Evolutionary conservation across 2,329 filamentous ascomycete species (phyloP).

Genomic region (Zymoseptoria crescenta): DNA sequence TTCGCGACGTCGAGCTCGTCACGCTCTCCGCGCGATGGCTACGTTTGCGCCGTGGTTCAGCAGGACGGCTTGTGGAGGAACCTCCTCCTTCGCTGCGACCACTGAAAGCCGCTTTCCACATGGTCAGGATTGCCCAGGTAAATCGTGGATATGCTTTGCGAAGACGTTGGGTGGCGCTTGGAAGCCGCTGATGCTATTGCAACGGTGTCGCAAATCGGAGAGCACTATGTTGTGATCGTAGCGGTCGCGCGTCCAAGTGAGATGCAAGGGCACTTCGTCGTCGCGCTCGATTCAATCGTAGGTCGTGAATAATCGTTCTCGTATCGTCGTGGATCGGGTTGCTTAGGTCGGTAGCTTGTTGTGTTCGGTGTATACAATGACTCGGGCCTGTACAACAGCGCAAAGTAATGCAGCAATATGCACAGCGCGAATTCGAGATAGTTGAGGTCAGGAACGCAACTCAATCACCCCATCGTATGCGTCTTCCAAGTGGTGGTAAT

Average conservation of each 20-base stretch:
- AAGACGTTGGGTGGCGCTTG: neutral
- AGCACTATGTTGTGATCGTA: neutral
- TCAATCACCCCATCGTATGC: neutral
- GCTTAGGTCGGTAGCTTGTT: neutral
- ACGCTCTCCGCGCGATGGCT: slow-evolving; percentile 19
- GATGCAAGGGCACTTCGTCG: neutral
- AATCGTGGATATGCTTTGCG: neutral
- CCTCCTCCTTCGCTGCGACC: slow-evolving; percentile 27
- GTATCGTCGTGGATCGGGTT: neutral
- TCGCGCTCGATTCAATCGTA: neutral
- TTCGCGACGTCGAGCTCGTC: slow-evolving; percentile 17
- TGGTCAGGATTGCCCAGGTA: slow-evolving; percentile 4
- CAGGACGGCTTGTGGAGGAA: slow-evolving; percentile 4
- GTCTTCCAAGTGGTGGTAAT: neutral
- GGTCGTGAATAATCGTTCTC: neutral
- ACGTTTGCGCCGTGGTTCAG: slow-evolving; percentile 19
- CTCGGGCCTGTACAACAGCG: neutral
- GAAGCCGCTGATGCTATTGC: neutral
- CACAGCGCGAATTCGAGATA: neutral
- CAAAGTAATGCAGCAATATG: neutral
- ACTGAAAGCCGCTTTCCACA: slow-evolving; percentile 31
- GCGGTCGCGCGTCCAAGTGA: neutral
- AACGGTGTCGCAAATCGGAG: neutral
- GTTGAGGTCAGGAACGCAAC: neutral
- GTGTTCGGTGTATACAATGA: neutral